Evolutionary conservation across 2,329 filamentous ascomycete species (phyloP).

Genomic region (Alternaria hordeiaustralica): DNA sequence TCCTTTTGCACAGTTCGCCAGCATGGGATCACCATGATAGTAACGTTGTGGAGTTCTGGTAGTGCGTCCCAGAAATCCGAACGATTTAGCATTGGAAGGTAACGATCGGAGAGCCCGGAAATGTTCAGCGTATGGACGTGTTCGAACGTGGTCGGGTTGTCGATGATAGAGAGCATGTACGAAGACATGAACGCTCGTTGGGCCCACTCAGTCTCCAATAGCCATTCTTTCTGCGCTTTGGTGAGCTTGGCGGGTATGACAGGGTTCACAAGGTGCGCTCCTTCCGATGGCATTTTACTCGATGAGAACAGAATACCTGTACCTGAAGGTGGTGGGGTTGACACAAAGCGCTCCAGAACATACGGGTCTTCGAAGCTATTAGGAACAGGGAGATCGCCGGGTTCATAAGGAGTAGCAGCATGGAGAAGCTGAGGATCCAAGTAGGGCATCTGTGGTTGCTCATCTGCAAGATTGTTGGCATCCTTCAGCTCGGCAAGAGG

Average conservation of each 20-base stretch:
- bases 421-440: conserved; percentile 36
- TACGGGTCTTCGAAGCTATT: conserved; percentile 31
- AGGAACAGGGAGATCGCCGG: conserved; percentile 23
- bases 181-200: conserved; percentile 72
- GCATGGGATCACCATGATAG: conserved; percentile 68
- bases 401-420: conserved; percentile 33
- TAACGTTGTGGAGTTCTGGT: conserved; percentile 61
- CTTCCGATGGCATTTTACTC: conserved; percentile 26
- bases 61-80: conserved; percentile 68
- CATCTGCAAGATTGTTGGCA: conserved; percentile 10
- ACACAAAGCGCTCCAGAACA: conserved; percentile 26
- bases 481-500: conserved; percentile 23
- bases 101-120: conserved; percentile 68
- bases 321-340: conserved; percentile 15
- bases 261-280: conserved; percentile 34
- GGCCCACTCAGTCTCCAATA: conserved; percentile 72
- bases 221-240: conserved; percentile 70
- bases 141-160: conserved; percentile 63
- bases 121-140: conserved; percentile 67
- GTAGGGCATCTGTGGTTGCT: conserved; percentile 39
- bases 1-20: conserved; percentile 67
- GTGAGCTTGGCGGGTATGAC: conserved; percentile 65
- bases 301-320: conserved; percentile 47
- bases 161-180: conserved; percentile 69
- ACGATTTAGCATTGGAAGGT: conserved; percentile 63